Base-by-base conservation (phyloP, 2,329 filamentous ascomycete species). In the Chaetomium sp. region DNA sequence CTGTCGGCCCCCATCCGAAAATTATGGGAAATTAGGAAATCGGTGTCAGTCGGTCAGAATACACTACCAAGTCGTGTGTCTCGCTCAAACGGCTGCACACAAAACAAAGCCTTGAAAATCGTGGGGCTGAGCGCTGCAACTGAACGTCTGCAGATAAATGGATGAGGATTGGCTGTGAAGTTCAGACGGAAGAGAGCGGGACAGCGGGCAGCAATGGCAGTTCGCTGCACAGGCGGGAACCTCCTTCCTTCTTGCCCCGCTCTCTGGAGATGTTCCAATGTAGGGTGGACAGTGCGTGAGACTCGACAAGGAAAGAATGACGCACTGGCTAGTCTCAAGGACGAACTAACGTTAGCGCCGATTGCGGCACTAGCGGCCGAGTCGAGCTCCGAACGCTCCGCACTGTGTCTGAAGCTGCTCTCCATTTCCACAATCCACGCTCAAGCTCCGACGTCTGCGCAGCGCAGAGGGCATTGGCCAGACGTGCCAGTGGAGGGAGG, bases 181-280 rank as follows among this genome's bases (percentile, higher is more conserved):
- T 53, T 56, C 50, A 33, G 54, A 56, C 52, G 19, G 19, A 27
- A 27, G 54, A 53, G 54, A 36, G 38, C 36, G 37, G 50, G 46
- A 4, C 19, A 38, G 14, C n/a, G 19, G 19, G 19, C 19, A 27
- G 19, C 19, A 27, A 49, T 34, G 44, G 54, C 49, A 52, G 46
- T 49, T 53, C 35, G 14, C 51, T 57, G 55, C 55, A 57, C 12
- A 36, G 49, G 3, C 6, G 14, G 40, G 32, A 51, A 38, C 19
- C 19, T 27, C 19, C 19, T 27, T 27, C 19, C 19, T 27, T 27
- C 19, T 27, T 44, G 48, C 55, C 55, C 55, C 55, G 47, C 55
- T 27, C 19, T 27, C 19, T 27, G 19, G 19, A 27, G 19, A 27
- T 27, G 19, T 27, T 27, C 19, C 19, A 27, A 27, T 27, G 19